Conservation (phyloP, 768 basidiomycete genomes). For the Sarcodon aspratus region DNA sequence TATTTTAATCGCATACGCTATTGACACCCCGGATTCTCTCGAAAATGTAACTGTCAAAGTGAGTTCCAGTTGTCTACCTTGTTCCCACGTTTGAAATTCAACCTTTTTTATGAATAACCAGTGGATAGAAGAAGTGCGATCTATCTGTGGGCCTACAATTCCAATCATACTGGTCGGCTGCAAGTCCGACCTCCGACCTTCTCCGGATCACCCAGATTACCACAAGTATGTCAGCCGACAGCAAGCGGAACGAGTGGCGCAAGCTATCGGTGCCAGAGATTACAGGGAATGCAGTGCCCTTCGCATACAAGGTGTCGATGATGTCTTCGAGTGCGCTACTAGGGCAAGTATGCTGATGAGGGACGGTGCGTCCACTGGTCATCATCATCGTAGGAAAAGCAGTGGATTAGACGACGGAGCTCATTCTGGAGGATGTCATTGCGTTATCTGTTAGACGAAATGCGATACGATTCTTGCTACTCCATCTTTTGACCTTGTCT, state of each 20-base stretch:
- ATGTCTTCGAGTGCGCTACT: conserved; percentile 96
- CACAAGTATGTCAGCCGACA: conserved; percentile 58
- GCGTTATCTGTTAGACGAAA: conserved; percentile 50
- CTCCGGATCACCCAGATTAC: conserved; percentile 32
- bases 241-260: conserved; percentile 75
- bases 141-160: conserved; percentile 86
- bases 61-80: conserved; percentile 5
- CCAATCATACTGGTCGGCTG: conserved; percentile 95
- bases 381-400: conserved; percentile 42
- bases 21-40: conserved; percentile 93
- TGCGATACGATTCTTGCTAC: not conserved
- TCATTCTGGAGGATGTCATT: conserved; percentile 41
- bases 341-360: conserved; percentile 94
- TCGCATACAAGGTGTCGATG: conserved; percentile 87
- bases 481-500: too few species aligned
- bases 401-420: conserved; percentile 34
- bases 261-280: conserved; percentile 77
- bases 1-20: conserved; percentile 93
- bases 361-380: conserved; percentile 40
- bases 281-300: conserved; percentile 94
- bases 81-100: not conserved
- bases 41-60: conserved; percentile 95
- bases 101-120: conserved; percentile 16
- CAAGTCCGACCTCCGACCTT: conserved; percentile 85
- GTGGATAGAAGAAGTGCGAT: conserved; percentile 99